Conservation (phyloP, 805 yeast genomes). For the Lipomyces oligophaga region DNA sequence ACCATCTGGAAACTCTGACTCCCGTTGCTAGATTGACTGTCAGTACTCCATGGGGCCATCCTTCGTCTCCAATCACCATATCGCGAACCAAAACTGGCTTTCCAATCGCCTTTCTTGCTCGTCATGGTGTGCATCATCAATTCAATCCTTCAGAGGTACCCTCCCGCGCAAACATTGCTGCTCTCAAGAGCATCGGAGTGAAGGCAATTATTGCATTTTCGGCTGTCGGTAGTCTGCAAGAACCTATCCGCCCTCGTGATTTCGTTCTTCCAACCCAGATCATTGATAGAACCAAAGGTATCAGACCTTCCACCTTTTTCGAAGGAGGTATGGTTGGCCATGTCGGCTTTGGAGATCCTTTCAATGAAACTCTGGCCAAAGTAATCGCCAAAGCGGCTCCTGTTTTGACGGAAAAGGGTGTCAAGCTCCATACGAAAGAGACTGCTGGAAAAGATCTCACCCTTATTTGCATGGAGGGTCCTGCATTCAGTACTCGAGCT, state of each 20-base stretch:
- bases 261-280: conserved; percentile 95
- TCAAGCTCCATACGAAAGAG: conserved; percentile 61
- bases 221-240: conserved; percentile 93
- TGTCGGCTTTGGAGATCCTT: conserved; percentile 96
- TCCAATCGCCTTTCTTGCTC: conserved; percentile 87
- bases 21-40: conserved; percentile 81
- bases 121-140: conserved; percentile 92
- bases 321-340: conserved; percentile 95
- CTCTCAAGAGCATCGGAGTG: conserved; percentile 82
- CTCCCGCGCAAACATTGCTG: conserved; percentile 90
- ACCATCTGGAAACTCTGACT: conserved; percentile 72
- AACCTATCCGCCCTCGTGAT: conserved; percentile 87
- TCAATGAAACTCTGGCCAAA: conserved; percentile 68
- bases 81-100: conserved; percentile 73
- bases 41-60: conserved; percentile 96
- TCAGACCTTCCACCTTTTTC: conserved; percentile 83
- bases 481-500: conserved; percentile 94
- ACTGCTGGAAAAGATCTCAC: conserved; percentile 72
- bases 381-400: conserved; percentile 59
- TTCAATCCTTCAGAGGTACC: conserved; percentile 91
- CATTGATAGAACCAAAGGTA: conserved; percentile 95
- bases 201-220: conserved; percentile 85
- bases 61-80: conserved; percentile 90
- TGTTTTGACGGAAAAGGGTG: conserved; percentile 52
- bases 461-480: conserved; percentile 97